A percentile compares a stretch with the other conserved stretches of the same genome.
These are phyloP conservation scores for Clohesyomyces aquaticus DNA, from an alignment of 495 filamentous ascomycete species.

Conservation along the genomic window DNA sequence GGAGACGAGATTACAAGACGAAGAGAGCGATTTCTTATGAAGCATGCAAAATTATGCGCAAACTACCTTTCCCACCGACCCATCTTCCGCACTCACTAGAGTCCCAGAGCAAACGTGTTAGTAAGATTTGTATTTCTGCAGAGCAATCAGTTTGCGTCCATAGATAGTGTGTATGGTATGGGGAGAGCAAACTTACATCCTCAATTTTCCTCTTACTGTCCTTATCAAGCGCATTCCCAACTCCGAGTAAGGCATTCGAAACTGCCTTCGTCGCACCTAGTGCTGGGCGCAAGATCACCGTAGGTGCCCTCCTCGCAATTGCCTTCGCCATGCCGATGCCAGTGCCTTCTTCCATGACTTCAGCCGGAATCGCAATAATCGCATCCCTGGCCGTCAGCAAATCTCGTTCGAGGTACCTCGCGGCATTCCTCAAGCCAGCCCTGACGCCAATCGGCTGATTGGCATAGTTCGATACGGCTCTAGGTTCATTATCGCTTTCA, in stretches of 20 bases:
- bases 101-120: background rate
- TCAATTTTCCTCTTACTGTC: constrained; percentile 80
- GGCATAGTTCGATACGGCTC: constrained; percentile 79
- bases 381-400: constrained; percentile 82
- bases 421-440: constrained; percentile 82
- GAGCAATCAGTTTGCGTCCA: constrained; percentile 5
- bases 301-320: constrained; percentile 81
- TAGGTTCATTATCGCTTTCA: constrained; percentile 49
- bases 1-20: background rate
- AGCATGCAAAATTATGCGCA: background rate
- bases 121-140: constrained; percentile 37
- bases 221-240: constrained; percentile 90
- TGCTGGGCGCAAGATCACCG: constrained; percentile 84
- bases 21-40: background rate
- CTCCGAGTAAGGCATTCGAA: constrained; percentile 84
- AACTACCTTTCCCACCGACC: background rate
- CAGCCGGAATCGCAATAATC: constrained; percentile 90
- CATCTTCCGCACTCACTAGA: background rate
- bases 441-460: constrained; percentile 87
- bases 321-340: constrained; percentile 81
- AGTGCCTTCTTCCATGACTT: constrained; percentile 83
- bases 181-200: constrained; percentile 69
- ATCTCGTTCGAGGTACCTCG: constrained; percentile 81
- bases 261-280: constrained; percentile 91
- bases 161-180: background rate